phyloP scores from a whole-genome alignment of 768 basidiomycete genomes.

The Thelephora ganbajun region DNA sequence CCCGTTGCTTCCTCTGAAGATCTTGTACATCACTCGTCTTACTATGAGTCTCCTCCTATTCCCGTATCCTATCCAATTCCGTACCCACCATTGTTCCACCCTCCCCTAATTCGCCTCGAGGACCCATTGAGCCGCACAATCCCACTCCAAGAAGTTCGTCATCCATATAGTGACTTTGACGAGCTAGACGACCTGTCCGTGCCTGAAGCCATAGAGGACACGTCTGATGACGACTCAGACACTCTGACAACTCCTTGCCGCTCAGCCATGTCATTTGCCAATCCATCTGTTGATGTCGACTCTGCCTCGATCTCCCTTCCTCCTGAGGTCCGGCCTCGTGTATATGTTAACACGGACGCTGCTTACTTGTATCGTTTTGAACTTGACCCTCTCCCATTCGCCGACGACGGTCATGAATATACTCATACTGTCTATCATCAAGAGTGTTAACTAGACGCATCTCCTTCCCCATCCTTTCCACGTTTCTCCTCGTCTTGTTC shows the following conservation, averaged over 20 bases:
- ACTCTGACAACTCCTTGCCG: slow-evolving; percentile 48
- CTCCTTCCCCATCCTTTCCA: slow-evolving; percentile 5
- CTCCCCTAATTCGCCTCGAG: slow-evolving; percentile 41
- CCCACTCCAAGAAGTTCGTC: slow-evolving; percentile 27
- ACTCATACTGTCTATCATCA: slow-evolving; percentile 26
- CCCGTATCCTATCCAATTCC: slow-evolving; percentile 46
- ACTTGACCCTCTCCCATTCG: slow-evolving; percentile 60
- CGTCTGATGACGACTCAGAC: slow-evolving; percentile 78
- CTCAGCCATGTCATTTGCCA: slow-evolving; percentile 43
- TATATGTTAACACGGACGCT: slow-evolving; percentile 49
- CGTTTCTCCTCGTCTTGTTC: background rate
- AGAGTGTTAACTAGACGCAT: slow-evolving; percentile 38
- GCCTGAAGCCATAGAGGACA: slow-evolving; percentile 74
- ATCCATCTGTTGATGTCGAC: slow-evolving; percentile 39
- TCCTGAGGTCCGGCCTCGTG: slow-evolving; percentile 36
- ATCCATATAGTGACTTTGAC: slow-evolving; percentile 49
- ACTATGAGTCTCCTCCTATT: slow-evolving; percentile 31
- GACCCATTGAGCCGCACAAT: slow-evolving; percentile 22
- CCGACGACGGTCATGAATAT: slow-evolving; percentile 34
- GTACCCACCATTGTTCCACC: slow-evolving; percentile 43
- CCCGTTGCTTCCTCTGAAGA: slow-evolving; percentile 74
- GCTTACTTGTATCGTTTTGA: slow-evolving; percentile 52
- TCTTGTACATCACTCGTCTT: slow-evolving; percentile 37
- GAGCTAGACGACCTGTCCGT: slow-evolving; percentile 57
- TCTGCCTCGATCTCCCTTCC: slow-evolving; percentile 36